Conservation (phyloP, 148 eudicot species). For the Cornus controversa region DNA sequence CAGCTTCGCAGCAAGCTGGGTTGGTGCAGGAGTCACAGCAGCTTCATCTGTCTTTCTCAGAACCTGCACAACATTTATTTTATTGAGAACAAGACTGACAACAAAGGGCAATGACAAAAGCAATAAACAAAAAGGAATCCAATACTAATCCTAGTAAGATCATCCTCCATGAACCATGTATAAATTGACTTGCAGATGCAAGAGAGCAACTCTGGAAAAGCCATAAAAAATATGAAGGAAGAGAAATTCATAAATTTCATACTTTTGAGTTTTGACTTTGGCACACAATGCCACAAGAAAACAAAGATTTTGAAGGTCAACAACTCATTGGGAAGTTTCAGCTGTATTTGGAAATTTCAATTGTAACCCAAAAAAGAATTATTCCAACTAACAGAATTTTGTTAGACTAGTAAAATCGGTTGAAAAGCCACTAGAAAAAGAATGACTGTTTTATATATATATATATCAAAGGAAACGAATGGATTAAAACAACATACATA, state of each 20-base stretch:
- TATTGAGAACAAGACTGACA: not conserved
- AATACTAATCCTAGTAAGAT: no score
- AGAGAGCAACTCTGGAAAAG: no score
- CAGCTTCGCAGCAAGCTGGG: conserved; percentile 14
- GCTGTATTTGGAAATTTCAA: no score
- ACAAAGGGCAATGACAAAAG: not conserved
- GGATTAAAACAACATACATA: no score
- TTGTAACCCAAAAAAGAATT: not conserved
- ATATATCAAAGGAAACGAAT: no score
- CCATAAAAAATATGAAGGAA: no score
- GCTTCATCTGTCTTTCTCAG: conserved; percentile 23
- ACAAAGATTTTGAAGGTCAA: not conserved
- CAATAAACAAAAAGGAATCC: not conserved
- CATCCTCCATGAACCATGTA: no score
- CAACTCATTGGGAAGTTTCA: not conserved
- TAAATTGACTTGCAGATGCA: not conserved
- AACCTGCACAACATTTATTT: conserved; percentile 25
- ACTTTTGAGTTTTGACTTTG: no score
- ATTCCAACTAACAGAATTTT: not conserved
- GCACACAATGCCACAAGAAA: no score
- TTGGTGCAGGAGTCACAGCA: conserved; percentile 4
- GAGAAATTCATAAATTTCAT: no score
- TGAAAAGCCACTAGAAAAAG: not conserved
- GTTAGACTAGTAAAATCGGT: not conserved
- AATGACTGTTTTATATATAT: no score